Conservation (phyloP, 139 green algal species). For the Zygnema circumcarinatum region DNA sequence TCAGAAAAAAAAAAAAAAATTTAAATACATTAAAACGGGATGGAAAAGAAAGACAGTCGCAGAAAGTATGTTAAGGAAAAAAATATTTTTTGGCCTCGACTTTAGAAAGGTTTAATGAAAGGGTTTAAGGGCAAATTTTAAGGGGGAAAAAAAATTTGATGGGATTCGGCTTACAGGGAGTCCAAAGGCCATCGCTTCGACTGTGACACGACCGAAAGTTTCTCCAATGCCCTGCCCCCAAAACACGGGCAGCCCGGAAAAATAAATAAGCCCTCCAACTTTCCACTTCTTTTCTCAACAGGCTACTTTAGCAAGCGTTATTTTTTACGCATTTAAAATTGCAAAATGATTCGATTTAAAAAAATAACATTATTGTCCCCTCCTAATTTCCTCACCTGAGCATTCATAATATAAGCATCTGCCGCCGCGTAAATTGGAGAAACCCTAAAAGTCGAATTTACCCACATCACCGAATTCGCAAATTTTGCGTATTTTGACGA, state of each 20-base stretch:
- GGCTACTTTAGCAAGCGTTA: no score
- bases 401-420: conserved; percentile 53
- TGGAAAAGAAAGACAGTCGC: no score
- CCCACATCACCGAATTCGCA: conserved; percentile 14
- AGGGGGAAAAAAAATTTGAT: neutral
- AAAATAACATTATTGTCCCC: no score
- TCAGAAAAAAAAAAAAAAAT: no score
- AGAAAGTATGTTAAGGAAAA: no score
- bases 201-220: conserved; percentile 47
- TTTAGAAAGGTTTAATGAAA: neutral
- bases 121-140: neutral
- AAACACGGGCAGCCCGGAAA: no score
- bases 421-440: conserved; percentile 35
- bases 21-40: no score
- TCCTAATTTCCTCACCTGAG: conserved; percentile 45
- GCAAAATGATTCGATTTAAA: no score
- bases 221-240: conserved; percentile 40
- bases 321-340: no score
- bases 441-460: conserved; percentile 32
- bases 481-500: neutral
- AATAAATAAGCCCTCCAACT: no score
- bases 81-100: no score
- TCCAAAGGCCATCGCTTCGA: conserved; percentile 51
- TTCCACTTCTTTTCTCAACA: no score
- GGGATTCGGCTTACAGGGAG: conserved; percentile 30